These are phyloP conservation scores for Lichtheimia ramosa DNA, from an alignment of 371 early-diverging fungal genomes.

Conservation along the genomic window DNA sequence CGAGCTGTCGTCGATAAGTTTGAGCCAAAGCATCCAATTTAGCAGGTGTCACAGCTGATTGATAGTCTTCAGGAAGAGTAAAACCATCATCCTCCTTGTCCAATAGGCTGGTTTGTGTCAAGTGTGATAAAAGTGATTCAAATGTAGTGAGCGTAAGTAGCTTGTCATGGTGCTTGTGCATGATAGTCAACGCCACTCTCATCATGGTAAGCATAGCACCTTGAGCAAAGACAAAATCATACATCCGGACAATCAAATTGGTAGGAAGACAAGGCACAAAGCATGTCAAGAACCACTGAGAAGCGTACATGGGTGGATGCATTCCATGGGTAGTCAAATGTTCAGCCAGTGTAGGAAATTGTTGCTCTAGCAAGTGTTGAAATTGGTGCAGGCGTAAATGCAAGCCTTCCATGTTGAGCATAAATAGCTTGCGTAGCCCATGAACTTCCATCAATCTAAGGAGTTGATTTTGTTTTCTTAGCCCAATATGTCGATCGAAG, in stretches of 20 bases:
- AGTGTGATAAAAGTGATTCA: conserved; percentile 69
- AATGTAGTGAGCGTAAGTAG: conserved; percentile 71
- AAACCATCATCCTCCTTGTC: conserved; percentile 64
- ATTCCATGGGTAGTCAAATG: conserved; percentile 78
- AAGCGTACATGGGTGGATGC: conserved; percentile 82
- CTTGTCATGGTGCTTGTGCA: conserved; percentile 71
- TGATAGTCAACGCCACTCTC: conserved; percentile 77
- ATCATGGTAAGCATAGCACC: conserved; percentile 78
- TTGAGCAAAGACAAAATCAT: conserved; percentile 88
- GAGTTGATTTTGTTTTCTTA: conserved; percentile 10
- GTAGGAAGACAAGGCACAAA: conserved; percentile 88
- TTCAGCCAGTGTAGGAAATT: conserved; percentile 66
- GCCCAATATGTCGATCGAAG: neutral
- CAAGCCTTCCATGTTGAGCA: conserved; percentile 81
- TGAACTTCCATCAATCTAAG: conserved; percentile 78
- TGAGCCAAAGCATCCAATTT: conserved; percentile 68
- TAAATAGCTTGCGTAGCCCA: conserved; percentile 72
- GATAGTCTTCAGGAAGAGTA: conserved; percentile 65
- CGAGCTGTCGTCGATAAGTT: conserved; percentile 49
- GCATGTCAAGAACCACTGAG: conserved; percentile 91
- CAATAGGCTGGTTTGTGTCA: conserved; percentile 72
- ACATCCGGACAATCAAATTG: conserved; percentile 76
- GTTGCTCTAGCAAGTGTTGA: conserved; percentile 77
- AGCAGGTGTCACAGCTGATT: conserved; percentile 50
- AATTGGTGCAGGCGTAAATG: conserved; percentile 82